A percentile compares a stretch with the other conserved stretches of the same genome.
phyloP scores from a whole-genome alignment of 2,329 filamentous ascomycete species.

The Aspergillus quadrilineatus region DNA sequence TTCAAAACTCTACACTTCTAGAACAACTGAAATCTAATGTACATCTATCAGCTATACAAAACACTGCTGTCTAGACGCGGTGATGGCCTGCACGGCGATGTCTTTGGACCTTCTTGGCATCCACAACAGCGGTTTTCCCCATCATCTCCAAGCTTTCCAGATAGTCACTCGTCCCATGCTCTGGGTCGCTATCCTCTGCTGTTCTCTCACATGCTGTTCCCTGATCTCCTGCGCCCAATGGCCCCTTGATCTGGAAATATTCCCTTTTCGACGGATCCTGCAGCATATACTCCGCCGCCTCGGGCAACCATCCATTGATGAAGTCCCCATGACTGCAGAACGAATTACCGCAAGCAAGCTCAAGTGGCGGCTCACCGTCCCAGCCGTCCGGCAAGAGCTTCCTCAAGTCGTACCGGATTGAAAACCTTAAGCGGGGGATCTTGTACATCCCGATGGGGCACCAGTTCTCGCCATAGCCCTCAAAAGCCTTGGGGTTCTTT shows the following conservation, averaged over 20 bases:
- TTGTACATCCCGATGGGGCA: constrained; percentile 19
- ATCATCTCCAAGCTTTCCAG: constrained; percentile 20
- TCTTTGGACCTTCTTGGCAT: neutral
- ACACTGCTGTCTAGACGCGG: neutral
- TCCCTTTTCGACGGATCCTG: neutral
- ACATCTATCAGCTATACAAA: neutral
- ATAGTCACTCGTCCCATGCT: constrained; percentile 19
- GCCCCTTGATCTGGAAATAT: neutral
- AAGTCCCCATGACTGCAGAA: constrained; percentile 16
- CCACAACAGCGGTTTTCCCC: no score
- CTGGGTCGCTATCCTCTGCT: constrained; percentile 12
- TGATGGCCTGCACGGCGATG: neutral
- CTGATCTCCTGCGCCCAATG: neutral
- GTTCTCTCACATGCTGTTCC: neutral
- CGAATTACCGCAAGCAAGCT: neutral
- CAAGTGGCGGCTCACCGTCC: constrained; percentile 8
- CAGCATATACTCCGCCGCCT: constrained; percentile 19
- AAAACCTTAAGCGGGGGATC: constrained; percentile 19
- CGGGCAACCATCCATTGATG: constrained; percentile 16
- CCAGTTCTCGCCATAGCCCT: constrained; percentile 12
- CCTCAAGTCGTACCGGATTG: constrained; percentile 18
- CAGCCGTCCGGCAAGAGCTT: constrained; percentile 17
- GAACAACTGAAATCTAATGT: neutral
- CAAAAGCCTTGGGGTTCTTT: constrained; percentile 4
- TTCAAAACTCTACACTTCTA: neutral